Evolutionary conservation across 2,329 filamentous ascomycete species (phyloP).

Genomic region (Diaporthe sp.): DNA sequence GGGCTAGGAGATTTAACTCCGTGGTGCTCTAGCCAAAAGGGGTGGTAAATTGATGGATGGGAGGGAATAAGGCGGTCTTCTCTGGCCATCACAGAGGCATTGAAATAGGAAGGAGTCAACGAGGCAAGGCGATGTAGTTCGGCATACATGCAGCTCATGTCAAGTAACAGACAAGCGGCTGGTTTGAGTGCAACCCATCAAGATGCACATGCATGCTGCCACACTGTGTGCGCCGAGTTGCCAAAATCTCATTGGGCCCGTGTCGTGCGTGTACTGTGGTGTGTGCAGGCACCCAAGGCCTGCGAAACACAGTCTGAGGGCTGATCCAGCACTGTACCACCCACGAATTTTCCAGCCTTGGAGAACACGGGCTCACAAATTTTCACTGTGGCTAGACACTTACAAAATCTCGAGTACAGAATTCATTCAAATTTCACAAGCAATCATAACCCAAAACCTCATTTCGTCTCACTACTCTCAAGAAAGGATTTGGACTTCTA

Average conservation of each 20-base stretch:
- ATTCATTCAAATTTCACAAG: background rate
- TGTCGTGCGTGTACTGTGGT: background rate
- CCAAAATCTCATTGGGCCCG: background rate
- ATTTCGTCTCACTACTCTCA: background rate
- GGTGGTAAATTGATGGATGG: background rate
- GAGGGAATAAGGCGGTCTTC: background rate
- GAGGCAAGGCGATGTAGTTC: background rate
- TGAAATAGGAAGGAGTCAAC: background rate
- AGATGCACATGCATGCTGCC: background rate
- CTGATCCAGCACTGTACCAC: background rate
- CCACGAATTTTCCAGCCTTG: background rate
- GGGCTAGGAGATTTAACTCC: background rate
- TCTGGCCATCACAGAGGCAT: background rate
- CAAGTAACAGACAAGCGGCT: background rate
- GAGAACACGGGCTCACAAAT: constrained; percentile 9
- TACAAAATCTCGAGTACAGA: background rate
- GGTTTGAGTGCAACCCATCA: background rate
- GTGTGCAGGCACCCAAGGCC: background rate
- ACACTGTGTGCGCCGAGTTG: background rate
- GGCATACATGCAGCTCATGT: background rate
- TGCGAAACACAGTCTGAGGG: background rate
- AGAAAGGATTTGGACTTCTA: background rate
- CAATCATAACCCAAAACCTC: background rate
- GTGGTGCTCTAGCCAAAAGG: background rate
- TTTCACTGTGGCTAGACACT: constrained; percentile 16